These are phyloP conservation scores for Cystofilobasidium bisporidii DNA, from an alignment of 768 basidiomycete genomes.

Conservation along the genomic window DNA sequence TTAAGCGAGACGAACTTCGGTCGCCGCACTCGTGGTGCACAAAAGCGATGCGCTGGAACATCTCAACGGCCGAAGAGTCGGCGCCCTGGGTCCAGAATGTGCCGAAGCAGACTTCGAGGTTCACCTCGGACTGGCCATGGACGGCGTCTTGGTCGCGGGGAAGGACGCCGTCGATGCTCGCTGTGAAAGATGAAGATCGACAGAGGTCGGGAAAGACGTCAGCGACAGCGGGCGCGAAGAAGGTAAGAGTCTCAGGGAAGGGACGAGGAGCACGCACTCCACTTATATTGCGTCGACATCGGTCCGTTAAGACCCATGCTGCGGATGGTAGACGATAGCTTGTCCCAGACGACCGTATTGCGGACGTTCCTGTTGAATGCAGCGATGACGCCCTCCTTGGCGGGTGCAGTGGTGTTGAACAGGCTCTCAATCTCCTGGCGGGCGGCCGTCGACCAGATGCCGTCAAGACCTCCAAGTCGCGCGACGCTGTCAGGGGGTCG, in stretches of 20 bases:
- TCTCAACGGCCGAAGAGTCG: slow-evolving; percentile 31
- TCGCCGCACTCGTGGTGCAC: slow-evolving; percentile 38
- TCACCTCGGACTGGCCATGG: slow-evolving; percentile 27
- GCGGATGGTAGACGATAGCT: slow-evolving; percentile 31
- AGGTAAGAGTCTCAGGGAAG: too few species aligned
- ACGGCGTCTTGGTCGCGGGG: not conserved
- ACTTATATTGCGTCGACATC: slow-evolving; percentile 35
- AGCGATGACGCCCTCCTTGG: not conserved
- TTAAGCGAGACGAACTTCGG: slow-evolving; percentile 21
- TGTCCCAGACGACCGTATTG: slow-evolving; percentile 34
- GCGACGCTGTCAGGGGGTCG: slow-evolving; percentile 29
- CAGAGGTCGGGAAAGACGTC: too few species aligned
- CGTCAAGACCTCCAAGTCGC: slow-evolving; percentile 30
- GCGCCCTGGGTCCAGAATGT: slow-evolving; percentile 34
- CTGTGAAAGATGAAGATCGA: not conserved
- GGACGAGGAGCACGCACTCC: slow-evolving; percentile 29
- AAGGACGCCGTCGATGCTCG: slow-evolving; percentile 18
- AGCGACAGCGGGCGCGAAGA: too few species aligned
- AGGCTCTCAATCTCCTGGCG: not conserved
- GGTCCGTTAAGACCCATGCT: slow-evolving; percentile 37
- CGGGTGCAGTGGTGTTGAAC: not conserved
- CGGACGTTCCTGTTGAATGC: slow-evolving; percentile 32
- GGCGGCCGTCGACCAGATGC: slow-evolving; percentile 7
- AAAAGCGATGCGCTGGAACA: slow-evolving; percentile 39
- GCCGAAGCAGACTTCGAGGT: slow-evolving; percentile 38